Conservation (phyloP, 257 asterid species). For the Lithospermum erythrorhizon region DNA sequence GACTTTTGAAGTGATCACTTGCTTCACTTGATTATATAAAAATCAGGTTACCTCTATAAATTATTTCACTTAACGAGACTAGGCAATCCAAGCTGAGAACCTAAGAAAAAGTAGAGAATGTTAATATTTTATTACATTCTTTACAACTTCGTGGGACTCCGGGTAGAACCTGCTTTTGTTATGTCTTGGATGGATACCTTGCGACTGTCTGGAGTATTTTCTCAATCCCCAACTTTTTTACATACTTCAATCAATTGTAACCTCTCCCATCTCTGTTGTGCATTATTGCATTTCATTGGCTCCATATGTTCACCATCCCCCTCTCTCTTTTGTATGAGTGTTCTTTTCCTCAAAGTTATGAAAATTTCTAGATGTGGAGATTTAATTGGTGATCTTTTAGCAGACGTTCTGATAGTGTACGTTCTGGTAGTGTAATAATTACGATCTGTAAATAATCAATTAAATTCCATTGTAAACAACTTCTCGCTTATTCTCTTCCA, state of each 20-base stretch:
- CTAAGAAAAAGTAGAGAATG: not conserved
- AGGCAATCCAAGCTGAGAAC: not conserved
- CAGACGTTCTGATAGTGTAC: not conserved
- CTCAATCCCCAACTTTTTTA: too few species aligned
- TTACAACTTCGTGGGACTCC: not conserved
- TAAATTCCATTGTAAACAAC: not conserved
- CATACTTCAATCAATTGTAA: not conserved
- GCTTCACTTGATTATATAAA: too few species aligned
- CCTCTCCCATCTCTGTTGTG: not conserved
- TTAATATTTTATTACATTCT: too few species aligned
- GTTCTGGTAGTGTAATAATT: too few species aligned
- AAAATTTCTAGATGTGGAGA: not conserved
- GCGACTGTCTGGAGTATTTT: not conserved
- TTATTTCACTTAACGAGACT: not conserved
- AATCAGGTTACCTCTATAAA: not conserved
- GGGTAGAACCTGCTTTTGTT: not conserved
- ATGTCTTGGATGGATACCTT: not conserved
- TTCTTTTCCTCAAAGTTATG: not conserved
- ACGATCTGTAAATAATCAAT: too few species aligned
- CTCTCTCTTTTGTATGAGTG: not conserved
- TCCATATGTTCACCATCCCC: not conserved
- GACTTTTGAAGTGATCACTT: conserved; percentile 8
- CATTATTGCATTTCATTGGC: too few species aligned
- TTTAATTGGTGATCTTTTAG: not conserved
- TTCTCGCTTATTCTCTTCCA: conserved; percentile 17